These are phyloP conservation scores for Theobroma cacao DNA, from an alignment of 345 rosid genomes.

Conservation along the genomic window DNA sequence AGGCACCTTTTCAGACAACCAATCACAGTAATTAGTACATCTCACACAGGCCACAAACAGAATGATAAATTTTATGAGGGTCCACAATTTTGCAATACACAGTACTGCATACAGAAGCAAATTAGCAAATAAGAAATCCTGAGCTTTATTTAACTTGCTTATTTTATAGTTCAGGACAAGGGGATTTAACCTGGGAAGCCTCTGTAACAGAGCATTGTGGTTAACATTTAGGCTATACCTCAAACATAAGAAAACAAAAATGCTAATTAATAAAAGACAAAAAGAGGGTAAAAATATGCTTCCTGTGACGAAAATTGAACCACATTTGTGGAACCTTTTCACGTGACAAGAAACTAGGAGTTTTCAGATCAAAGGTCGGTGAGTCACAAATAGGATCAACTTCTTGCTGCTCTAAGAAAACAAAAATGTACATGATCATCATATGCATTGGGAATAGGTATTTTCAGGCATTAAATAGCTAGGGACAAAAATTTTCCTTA, in stretches of 20 bases:
- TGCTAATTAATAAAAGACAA: not conserved
- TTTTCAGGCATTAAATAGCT: not conserved
- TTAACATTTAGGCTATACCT: not conserved
- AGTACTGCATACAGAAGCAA: not conserved
- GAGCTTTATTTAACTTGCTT: not conserved
- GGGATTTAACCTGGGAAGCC: not conserved
- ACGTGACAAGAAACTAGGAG: not conserved
- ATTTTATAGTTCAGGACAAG: not conserved
- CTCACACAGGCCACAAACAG: not conserved
- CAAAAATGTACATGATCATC: not conserved
- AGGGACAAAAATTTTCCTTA: not conserved
- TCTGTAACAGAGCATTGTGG: not conserved
- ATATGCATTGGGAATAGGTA: not conserved
- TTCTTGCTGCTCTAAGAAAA: not conserved
- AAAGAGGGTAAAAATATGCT: not conserved
- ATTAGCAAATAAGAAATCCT: not conserved
- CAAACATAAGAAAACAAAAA: not conserved
- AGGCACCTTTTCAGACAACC: not conserved
- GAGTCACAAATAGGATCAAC: not conserved
- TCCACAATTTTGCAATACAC: not conserved
- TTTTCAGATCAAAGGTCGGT: not conserved
- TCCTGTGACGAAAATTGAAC: not conserved
- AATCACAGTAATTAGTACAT: not conserved
- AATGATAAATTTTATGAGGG: not conserved
- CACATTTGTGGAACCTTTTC: not conserved